These are phyloP conservation scores for Geranomyces variabilis DNA, from an alignment of 192 early-diverging fungal species.

Conservation along the genomic window DNA sequence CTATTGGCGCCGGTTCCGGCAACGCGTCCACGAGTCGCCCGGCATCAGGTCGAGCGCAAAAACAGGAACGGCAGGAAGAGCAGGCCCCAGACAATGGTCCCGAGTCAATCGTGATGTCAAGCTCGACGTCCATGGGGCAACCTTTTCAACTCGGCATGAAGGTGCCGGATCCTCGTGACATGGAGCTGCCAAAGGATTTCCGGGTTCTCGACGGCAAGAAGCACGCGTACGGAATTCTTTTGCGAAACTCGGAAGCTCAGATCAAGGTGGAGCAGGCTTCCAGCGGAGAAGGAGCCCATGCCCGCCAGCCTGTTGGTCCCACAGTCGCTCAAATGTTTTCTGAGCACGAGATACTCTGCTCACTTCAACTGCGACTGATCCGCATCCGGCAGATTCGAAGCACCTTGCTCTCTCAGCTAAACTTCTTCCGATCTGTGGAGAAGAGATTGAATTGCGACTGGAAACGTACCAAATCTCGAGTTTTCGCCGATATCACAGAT, in stretches of 20 bases:
- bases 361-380: slow-evolving; percentile 46
- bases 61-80: background rate
- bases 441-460: slow-evolving; percentile 49
- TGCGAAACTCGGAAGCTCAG: slow-evolving; percentile 47
- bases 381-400: slow-evolving; percentile 44
- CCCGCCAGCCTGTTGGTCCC: slow-evolving; percentile 17
- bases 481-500: slow-evolving; percentile 11
- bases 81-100: background rate
- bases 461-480: slow-evolving; percentile 7
- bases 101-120: background rate
- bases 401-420: slow-evolving; percentile 49
- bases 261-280: slow-evolving; percentile 48
- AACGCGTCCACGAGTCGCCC: slow-evolving; percentile 34
- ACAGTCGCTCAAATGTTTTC: slow-evolving; percentile 56
- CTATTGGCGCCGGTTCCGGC: background rate
- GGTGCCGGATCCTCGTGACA: slow-evolving; percentile 42
- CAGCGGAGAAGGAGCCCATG: slow-evolving; percentile 5
- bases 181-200: slow-evolving; percentile 37
- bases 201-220: slow-evolving; percentile 57
- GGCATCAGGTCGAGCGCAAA: slow-evolving; percentile 14
- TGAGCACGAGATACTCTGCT: slow-evolving; percentile 56
- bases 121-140: background rate
- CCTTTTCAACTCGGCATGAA: slow-evolving; percentile 54
- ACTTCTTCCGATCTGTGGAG: slow-evolving; percentile 58
- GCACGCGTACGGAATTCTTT: slow-evolving; percentile 44